Base-by-base conservation (phyloP, 768 basidiomycete genomes). In the Suillus occidentalis region DNA sequence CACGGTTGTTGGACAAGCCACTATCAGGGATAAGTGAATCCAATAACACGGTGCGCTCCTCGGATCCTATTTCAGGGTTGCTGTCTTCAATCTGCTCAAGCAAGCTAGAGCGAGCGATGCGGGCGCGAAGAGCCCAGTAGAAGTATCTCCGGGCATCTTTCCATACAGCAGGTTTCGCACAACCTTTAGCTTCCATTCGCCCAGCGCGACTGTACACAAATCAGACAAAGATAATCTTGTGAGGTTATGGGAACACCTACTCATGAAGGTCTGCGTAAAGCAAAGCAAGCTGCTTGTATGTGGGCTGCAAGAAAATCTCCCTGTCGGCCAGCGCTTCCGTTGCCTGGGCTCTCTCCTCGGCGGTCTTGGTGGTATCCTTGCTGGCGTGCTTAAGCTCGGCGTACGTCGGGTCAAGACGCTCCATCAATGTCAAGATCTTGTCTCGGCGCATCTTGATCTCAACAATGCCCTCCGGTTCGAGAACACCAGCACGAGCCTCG, bases 371-470 rank as follows among this genome's bases (percentile, higher is more conserved):
- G 0, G 83, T 53, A 75, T 97, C 91, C 70, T 89, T 89, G 79
- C 89, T 93, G 56, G 88, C 89, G 43, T 82, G 84, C 80, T 97
- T 97, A 68, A 96, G 82, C 16, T 84, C 76, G 14, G 91, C 89
- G 72, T 97, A 99, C 22, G 85, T 86, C 0, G 87, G 73, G 75
- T 99, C 97, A 59, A 99, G 84, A 63, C 97, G 89, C 70, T 95
- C 95, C 97, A 99, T 99, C 66, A 97, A 81, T 7, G 82, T 79
- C 65, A 94, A 78, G 52, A 99, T 85, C 83, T 97, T 98, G 76
- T 97, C 95, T 53, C 94, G 90, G 67, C 97, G 91, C 88, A 99
- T 88, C 85, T 96, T 97, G 82, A 97, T 97, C 78, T 99, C 97
- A 64, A 99, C 85, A 72, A 99, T 87, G 77, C 97, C 97, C 79